A percentile compares a stretch with the other conserved stretches of the same genome.
Evolutionary conservation across 192 early-diverging fungal species (phyloP).

Genomic region (Chytriomyces hyalinus): DNA sequence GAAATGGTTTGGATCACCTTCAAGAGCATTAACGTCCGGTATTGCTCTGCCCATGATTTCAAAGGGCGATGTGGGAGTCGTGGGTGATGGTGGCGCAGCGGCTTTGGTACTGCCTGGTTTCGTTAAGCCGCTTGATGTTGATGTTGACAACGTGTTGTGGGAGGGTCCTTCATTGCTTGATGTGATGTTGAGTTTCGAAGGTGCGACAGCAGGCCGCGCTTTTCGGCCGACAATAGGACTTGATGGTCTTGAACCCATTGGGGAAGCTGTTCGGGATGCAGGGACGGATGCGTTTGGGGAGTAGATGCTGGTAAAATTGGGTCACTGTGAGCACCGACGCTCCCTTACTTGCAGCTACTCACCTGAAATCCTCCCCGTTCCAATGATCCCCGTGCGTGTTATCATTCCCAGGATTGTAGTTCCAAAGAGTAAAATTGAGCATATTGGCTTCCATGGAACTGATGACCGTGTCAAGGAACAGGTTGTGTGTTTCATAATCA

Average conservation of each 20-base stretch:
- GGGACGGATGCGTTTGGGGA: constrained; percentile 13
- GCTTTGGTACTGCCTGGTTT: too few species aligned
- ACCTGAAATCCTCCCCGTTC: constrained; percentile 81
- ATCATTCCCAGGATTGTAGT: constrained; percentile 83
- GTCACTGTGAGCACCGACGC: not conserved
- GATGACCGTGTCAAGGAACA: constrained; percentile 80
- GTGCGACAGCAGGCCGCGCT: not conserved
- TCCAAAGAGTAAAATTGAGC: constrained; percentile 85
- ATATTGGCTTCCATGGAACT: constrained; percentile 73
- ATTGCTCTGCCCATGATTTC: constrained; percentile 54
- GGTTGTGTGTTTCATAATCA: constrained; percentile 73
- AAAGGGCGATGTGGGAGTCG: constrained; percentile 52
- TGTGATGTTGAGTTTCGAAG: constrained; percentile 2
- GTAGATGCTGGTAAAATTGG: constrained; percentile 5
- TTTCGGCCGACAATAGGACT: not conserved
- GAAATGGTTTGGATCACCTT: constrained; percentile 44
- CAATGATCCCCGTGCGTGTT: constrained; percentile 82
- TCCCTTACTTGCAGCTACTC: not conserved
- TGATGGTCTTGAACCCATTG: not conserved
- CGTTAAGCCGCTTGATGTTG: too few species aligned
- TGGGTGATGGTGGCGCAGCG: not conserved
- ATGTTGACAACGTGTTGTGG: too few species aligned
- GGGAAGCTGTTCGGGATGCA: not conserved
- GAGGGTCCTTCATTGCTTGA: too few species aligned
- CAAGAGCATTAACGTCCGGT: constrained; percentile 32